Evolutionary conservation across 73 alveolate genomes (phyloP).

Genomic region (Paramecium pentaurelia): DNA sequence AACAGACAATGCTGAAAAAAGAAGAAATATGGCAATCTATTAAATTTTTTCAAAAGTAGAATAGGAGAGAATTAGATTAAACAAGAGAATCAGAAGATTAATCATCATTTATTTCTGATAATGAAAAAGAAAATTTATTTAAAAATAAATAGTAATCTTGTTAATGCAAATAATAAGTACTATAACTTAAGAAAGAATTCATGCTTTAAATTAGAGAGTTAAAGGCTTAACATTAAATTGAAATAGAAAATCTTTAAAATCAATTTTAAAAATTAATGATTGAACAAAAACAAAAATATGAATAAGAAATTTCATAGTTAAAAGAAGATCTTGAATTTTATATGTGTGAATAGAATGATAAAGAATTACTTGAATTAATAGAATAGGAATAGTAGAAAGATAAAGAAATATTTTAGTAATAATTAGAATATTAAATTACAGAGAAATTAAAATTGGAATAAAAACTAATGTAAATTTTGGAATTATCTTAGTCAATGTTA

Average conservation of each 20-base stretch:
- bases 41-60: neutral
- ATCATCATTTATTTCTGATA: neutral
- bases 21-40: constrained; percentile 2
- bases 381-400: constrained; percentile 16
- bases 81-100: constrained; percentile 14
- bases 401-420: neutral
- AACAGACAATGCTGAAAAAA: constrained; percentile 1
- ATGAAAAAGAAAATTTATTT: constrained; percentile 28
- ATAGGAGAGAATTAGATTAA: neutral
- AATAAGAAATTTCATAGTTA: constrained; percentile 1
- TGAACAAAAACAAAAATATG: neutral
- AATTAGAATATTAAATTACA: neutral
- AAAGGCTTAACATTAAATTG: neutral
- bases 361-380: neutral
- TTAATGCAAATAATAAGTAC: neutral
- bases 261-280: neutral
- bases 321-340: constrained; percentile 3
- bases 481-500: neutral
- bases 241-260: neutral
- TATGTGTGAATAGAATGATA: neutral
- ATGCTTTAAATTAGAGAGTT: neutral
- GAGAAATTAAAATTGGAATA: constrained; percentile 3
- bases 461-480: neutral
- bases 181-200: neutral
- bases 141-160: neutral